Evolutionary conservation across 2,329 filamentous ascomycete species (phyloP), one percentile per base, ranked within the genome.

Genomic region (Xylogone sp.): DNA sequence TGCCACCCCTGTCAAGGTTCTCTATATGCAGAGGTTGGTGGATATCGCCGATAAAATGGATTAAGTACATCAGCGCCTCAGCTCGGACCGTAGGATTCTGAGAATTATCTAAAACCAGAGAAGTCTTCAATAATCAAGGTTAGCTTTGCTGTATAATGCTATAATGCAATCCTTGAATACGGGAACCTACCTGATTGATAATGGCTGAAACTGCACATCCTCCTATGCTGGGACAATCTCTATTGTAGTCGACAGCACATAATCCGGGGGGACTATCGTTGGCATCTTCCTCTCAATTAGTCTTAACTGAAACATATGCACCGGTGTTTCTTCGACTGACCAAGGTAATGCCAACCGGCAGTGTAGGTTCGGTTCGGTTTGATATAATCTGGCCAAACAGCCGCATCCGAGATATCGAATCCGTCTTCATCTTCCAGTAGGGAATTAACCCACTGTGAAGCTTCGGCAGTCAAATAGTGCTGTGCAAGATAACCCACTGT

Each of bases 41-140:
- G 51, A 86, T 77, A 65, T 87, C 84, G 50, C 82, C 81, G 52
- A 87, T 71, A 62, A 88, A 87, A 65, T 88, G 84, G 43, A 86
- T 68, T 51, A 87, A 70, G 62, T 87, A 87, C 65, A 87, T 84
- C 43, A 86, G 34, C 9, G 49, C 49, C 43, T 52, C 48, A 39
- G 27, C 48, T 19, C 12, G 47, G 3, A 34, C 27, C 19, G 2
- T 47, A 2, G 65, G 59, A n/a, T 67, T 68, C 48, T 84, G 63
- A 3, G 56, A 50, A 3, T 69, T 55, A 56, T 83, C 77, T 12
- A 81, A 67, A 13, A 80, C 65, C 55, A 82, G 78, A 20, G 70
- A 60, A 19, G 82, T 86, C 68, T 39, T 39, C 4, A 6, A 13
- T 7, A 16, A 39, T 9, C 84, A 84, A 16, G n/a, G 70, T 39